Evolutionary conservation across 306 rosid genomes (phyloP), one percentile per base, ranked within the genome.

Genomic region (Vicia villosa): DNA sequence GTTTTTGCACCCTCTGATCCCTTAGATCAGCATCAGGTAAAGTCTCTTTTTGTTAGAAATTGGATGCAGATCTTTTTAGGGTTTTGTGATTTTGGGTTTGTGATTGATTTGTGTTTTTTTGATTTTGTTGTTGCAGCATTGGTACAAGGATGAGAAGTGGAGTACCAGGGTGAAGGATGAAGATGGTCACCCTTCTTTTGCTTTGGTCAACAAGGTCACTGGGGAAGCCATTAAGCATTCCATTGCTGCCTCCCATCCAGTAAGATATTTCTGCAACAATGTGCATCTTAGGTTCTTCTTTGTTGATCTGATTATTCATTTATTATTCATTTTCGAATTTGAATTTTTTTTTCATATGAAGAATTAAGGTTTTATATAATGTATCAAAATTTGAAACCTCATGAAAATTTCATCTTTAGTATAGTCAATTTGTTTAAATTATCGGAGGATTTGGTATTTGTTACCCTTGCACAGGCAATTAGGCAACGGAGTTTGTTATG

Each of bases 91-190:
- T 28, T 28, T 28, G 30, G 30, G 4, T 32, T 32, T 30, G 34
- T 51, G 28, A 50, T 50, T 50, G 56, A 12, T 54, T 54, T 24
- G 1, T 24, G 61, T 6, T 24, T 24, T 10, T 21, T 38, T 24
- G 1, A 3, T 54, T 16, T 28, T 32, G 12, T 9, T 59, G 17
- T 70, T 86, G 73, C 77, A 91, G 96, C 96, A 79, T 75, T 91
- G 97, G 97, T 91, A 79, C 77, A 91, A 85, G 81, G 96, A 91
- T 81, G 93, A 85, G 84, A 87, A 82, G 82, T 91, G 75, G 86
- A 86, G 96, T 68, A 91, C 97, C 2, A 80, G 79, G 64, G 92
- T 89, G 73, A 91, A 91, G 85, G 97, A 91, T 63, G 63, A 56
- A 77, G 97, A 85, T 51, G 89, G 97, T 3, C 82, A 17, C 64